Base-by-base conservation (phyloP, 2,329 filamentous ascomycete genomes). In the Penicillium sp. region DNA sequence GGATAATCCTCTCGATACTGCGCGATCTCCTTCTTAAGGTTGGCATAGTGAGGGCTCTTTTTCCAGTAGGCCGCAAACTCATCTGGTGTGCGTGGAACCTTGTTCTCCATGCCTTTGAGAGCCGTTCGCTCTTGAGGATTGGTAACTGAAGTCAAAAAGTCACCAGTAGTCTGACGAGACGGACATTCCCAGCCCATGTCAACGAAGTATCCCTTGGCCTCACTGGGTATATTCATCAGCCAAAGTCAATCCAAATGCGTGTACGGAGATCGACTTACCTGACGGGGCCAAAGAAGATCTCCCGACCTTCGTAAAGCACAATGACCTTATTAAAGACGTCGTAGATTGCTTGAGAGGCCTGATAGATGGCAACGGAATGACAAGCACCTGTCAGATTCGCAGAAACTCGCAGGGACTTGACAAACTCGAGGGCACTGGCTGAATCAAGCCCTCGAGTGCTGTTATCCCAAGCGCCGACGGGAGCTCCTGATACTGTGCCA, bases 271-370 rank as follows among this genome's bases (percentile, higher is more conserved):
- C 6, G 15, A 34, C 31, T n/a, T 34, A 34, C 31, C 31, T 15
- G 6, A 34, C 31, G 0, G 82, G 81, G 0, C 89, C 89, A 57
- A 86, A 92, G 73, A 84, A 93, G 56, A 92, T 92, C 64, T 92
- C 82, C 0, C 85, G 80, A 0, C 89, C 89, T 64, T 91, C 86
- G 63, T 92, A 90, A 0, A 92, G 74, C 0, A 93, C 85, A 0
- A 85, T 79, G 0, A 82, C 83, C 66, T 91, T 91, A 72, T 93
- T 87, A 61, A 93, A 92, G 15, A 84, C 72, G 50, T 85, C 81
- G 51, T 79, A 80, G 13, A 79, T 76, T 41, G 70, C 73, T 54
- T 80, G 76, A 13, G 76, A 76, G 16, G 77, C 77, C 58, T 80
- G 78, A 62, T 85, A 86, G 13, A 85, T 82, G 0, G 83, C 80